Evolutionary conservation across 495 filamentous ascomycete species (phyloP).

Genomic region (Neurospora pannonica): DNA sequence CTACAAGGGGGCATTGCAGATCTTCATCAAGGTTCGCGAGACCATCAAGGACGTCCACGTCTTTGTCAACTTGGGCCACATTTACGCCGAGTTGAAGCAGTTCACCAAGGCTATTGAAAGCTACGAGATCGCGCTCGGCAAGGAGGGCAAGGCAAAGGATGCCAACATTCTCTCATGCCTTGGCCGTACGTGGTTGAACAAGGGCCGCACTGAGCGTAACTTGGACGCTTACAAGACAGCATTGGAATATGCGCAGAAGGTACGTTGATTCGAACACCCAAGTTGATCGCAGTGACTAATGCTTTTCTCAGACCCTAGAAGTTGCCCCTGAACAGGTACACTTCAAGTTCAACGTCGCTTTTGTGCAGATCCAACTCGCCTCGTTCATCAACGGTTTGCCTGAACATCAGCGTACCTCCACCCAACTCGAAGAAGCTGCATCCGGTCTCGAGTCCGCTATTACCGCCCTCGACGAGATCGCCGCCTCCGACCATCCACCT

Average conservation of each 20-base stretch:
- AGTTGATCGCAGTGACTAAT: slow-evolving; percentile 13
- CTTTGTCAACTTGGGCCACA: slow-evolving; percentile 85
- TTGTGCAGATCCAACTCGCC: slow-evolving; percentile 90
- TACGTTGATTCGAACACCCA: slow-evolving; percentile 17
- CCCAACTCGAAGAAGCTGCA: slow-evolving; percentile 67
- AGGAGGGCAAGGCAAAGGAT: slow-evolving; percentile 67
- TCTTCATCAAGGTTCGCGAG: slow-evolving; percentile 81
- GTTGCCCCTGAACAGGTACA: slow-evolving; percentile 75
- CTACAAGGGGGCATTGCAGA: slow-evolving; percentile 64
- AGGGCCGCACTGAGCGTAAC: slow-evolving; percentile 71
- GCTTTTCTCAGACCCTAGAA: slow-evolving; percentile 50
- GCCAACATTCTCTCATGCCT: slow-evolving; percentile 79
- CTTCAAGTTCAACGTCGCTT: slow-evolving; percentile 95
- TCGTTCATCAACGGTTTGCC: slow-evolving; percentile 64
- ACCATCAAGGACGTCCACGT: slow-evolving; percentile 80
- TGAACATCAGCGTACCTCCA: slow-evolving; percentile 65
- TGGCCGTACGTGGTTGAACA: slow-evolving; percentile 85
- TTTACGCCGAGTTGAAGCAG: slow-evolving; percentile 80
- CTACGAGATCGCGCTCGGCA: slow-evolving; percentile 82
- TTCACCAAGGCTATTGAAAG: slow-evolving; percentile 84
- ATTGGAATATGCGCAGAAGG: slow-evolving; percentile 76
- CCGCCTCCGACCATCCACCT: slow-evolving; percentile 72
- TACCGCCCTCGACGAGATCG: slow-evolving; percentile 67
- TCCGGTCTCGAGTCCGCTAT: slow-evolving; percentile 88
- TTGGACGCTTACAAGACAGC: slow-evolving; percentile 74